These are phyloP conservation scores for Kwoniella shivajii DNA, from an alignment of 1,284 basidiomycete species.

Conservation along the genomic window DNA sequence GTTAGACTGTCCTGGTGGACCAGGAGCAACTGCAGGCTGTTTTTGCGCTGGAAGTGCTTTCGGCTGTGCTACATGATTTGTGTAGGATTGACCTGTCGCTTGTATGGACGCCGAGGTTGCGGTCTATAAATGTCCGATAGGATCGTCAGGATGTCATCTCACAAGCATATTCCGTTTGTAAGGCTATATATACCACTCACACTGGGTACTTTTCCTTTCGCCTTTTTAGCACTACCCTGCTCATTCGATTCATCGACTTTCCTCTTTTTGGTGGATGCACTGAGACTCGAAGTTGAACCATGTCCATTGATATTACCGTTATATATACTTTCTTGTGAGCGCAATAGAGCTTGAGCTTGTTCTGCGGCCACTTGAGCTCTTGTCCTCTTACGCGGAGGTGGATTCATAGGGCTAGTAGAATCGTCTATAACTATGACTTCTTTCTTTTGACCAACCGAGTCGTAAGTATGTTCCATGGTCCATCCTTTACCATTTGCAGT, in stretches of 20 bases:
- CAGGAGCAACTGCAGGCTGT: conserved; percentile 3
- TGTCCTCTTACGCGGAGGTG: conserved; percentile 44
- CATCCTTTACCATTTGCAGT: conserved; percentile 38
- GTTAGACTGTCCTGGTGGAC: conserved; percentile 6
- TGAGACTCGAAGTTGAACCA: conserved; percentile 7
- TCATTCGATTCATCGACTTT: conserved; percentile 43
- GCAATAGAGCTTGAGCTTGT: conserved; percentile 20
- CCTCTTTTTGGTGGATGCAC: conserved; percentile 34
- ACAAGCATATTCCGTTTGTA: neutral
- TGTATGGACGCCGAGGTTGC: conserved; percentile 17
- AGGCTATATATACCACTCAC: conserved; percentile 20
- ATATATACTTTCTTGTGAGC: conserved; percentile 15
- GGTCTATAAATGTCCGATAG: conserved; percentile 7
- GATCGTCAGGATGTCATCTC: neutral
- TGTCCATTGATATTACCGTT: conserved; percentile 18
- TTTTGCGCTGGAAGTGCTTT: conserved; percentile 2
- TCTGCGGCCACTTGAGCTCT: conserved; percentile 43
- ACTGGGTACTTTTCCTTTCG: conserved; percentile 34
- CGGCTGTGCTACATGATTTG: neutral
- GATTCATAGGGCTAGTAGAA: conserved; percentile 27
- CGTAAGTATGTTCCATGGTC: conserved; percentile 50
- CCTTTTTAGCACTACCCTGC: conserved; percentile 28
- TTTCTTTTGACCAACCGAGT: conserved; percentile 47
- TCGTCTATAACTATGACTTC: conserved; percentile 53
- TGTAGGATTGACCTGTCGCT: conserved; percentile 8